Conservation (phyloP, 345 rosid species). For the Geranium brycei region DNA sequence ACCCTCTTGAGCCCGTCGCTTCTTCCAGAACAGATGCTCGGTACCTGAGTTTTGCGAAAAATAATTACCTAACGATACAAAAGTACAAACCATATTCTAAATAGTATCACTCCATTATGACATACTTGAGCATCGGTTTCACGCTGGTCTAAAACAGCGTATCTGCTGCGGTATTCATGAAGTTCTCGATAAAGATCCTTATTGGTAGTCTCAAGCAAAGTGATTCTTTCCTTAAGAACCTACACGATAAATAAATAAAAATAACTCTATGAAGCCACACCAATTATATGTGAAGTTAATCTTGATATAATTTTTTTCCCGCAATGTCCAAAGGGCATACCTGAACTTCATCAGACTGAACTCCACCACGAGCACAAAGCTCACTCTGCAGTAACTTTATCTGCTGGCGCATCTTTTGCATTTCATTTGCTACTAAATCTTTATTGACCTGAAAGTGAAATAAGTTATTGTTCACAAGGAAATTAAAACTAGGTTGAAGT, state of each 20-base stretch:
- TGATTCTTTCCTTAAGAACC: constrained; percentile 87
- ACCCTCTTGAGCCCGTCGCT: constrained; percentile 75
- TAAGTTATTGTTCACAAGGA: neutral
- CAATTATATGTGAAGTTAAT: neutral
- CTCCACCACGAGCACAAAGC: constrained; percentile 66
- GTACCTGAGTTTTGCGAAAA: constrained; percentile 33
- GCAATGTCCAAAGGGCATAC: constrained; percentile 20
- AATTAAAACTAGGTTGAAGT: neutral
- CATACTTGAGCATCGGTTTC: constrained; percentile 77
- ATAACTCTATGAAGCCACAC: neutral
- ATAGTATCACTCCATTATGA: neutral
- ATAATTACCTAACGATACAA: neutral
- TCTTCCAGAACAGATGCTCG: constrained; percentile 34
- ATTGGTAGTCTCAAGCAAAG: constrained; percentile 85
- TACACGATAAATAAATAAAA: constrained; percentile 14
- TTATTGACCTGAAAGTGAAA: constrained; percentile 53
- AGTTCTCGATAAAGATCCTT: constrained; percentile 88
- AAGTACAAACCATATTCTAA: neutral
- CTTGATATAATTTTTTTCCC: neutral
- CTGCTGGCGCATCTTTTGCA: constrained; percentile 95
- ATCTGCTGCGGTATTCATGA: constrained; percentile 66
- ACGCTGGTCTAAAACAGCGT: constrained; percentile 35
- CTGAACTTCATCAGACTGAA: constrained; percentile 68
- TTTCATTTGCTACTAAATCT: constrained; percentile 88
- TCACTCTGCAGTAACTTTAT: constrained; percentile 87